phyloP scores from a whole-genome alignment of 2,329 filamentous ascomycete species.

The Calonectria henricotiae region DNA sequence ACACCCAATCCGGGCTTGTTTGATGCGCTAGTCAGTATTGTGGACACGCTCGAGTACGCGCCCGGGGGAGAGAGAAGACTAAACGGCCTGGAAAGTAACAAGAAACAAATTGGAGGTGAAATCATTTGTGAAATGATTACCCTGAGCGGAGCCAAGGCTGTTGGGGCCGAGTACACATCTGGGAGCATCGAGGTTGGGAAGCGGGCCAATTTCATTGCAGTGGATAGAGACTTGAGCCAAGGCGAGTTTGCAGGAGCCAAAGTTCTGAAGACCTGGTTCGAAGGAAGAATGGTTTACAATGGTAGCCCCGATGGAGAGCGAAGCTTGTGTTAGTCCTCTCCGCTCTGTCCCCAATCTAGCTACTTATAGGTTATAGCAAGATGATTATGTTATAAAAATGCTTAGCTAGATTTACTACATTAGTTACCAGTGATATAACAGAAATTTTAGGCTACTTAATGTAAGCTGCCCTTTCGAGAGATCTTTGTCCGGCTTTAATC shows the following conservation, averaged over 20 bases:
- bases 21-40: neutral
- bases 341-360: too few species aligned
- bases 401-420: too few species aligned
- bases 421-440: too few species aligned
- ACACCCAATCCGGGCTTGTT: neutral
- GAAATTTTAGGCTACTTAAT: too few species aligned
- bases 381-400: too few species aligned
- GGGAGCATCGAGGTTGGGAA: conserved; percentile 3
- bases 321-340: too few species aligned
- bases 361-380: too few species aligned
- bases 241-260: neutral
- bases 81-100: neutral
- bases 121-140: neutral
- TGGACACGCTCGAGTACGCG: neutral
- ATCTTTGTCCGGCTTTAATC: too few species aligned
- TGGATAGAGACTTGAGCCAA: neutral
- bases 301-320: neutral
- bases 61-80: neutral
- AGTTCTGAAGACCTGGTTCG: neutral
- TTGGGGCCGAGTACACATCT: neutral
- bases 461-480: too few species aligned
- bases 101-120: neutral
- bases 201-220: neutral
- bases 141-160: neutral
- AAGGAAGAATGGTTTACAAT: neutral